Base-by-base conservation (phyloP, 129 eudicot genomes). In the Flaveria bidentis region DNA sequence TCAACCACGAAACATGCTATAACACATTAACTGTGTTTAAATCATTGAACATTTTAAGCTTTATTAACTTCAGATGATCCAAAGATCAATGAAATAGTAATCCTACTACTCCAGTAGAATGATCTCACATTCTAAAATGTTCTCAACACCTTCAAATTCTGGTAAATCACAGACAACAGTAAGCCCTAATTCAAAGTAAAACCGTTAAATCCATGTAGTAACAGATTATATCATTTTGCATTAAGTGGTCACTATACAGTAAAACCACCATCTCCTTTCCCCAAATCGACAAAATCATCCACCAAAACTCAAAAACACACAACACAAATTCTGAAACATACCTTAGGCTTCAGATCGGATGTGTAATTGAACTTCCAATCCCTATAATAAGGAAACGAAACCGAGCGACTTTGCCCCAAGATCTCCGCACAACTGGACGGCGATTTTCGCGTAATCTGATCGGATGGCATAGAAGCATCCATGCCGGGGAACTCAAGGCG, bases 331-430 rank as follows among this genome's bases (percentile, higher is more conserved):
- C 0, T 15, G 3, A 18, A 39, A 67, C 17, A 15, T 33, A 82
- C 86, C 86, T 82, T 82, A 55, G 86, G 86, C 7, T 82, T 82
- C 28, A 77, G 85, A 77, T 77, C 82, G 50, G 82, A 57, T 10
- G 46, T 42, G 49, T 65, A 55, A 73, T 67, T 22, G 28, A 82
- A 82, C 2, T 77, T 82, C 86, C 86, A 82, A 73, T 77, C 82
- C 53, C 86, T 73, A 72, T 44, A 82, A 58, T 82, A 82, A 0
- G 86, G 86, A 36, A 82, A 82, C 4, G 86, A 77, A 16, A 44
- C 15, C 4, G 82, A 72, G 15, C 79, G 78, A 53, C 79, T 82
- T 52, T 72, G 82, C 16, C 79, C 79, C 25, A 82, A 78, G 8
- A 82, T 81, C 78, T 82, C 82, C 53, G 79, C 86, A 77, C 86